phyloP scores from a whole-genome alignment of 2,329 filamentous ascomycete genomes.

The Cadophora gregata region DNA sequence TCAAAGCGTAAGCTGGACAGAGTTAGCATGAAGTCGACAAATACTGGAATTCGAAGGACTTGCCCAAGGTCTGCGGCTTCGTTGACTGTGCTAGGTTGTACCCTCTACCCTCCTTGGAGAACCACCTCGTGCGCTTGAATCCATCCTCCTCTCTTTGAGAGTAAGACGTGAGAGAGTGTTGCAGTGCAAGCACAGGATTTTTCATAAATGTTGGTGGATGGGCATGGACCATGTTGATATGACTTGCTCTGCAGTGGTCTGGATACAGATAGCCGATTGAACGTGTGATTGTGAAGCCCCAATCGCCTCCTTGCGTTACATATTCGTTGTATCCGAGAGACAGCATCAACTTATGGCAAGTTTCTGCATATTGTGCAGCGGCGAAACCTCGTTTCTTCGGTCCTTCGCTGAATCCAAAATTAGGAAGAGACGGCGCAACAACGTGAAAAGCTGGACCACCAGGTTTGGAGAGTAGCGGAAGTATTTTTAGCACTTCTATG shows the following conservation, averaged over 20 bases:
- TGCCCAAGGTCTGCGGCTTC: slow-evolving; percentile 78
- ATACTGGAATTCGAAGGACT: slow-evolving; percentile 53
- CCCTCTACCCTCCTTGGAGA: slow-evolving; percentile 57
- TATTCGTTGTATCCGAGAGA: slow-evolving; percentile 69
- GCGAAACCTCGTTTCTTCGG: slow-evolving; percentile 60
- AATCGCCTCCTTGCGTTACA: slow-evolving; percentile 70
- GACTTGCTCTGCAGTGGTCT: slow-evolving; percentile 60
- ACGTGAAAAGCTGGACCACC: slow-evolving; percentile 57
- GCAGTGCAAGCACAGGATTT: slow-evolving; percentile 62
- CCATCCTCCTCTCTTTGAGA: slow-evolving; percentile 52
- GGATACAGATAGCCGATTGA: slow-evolving; percentile 65
- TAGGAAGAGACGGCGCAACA: slow-evolving; percentile 63
- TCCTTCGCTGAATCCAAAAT: slow-evolving; percentile 55
- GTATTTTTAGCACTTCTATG: slow-evolving; percentile 67
- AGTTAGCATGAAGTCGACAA: not conserved
- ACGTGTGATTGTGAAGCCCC: slow-evolving; percentile 71
- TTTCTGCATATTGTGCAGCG: slow-evolving; percentile 66
- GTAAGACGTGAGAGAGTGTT: slow-evolving; percentile 61
- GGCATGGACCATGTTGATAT: slow-evolving; percentile 64
- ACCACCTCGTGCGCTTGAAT: slow-evolving; percentile 61
- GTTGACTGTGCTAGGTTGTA: slow-evolving; percentile 68
- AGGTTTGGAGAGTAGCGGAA: slow-evolving; percentile 53
- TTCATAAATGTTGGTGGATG: slow-evolving; percentile 55
- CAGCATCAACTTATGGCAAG: slow-evolving; percentile 71
- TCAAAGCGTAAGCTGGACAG: not conserved